Evolutionary conservation across 805 yeast genomes (phyloP), one percentile per base, ranked within the genome.

Genomic region (Saturnispora quitensis): DNA sequence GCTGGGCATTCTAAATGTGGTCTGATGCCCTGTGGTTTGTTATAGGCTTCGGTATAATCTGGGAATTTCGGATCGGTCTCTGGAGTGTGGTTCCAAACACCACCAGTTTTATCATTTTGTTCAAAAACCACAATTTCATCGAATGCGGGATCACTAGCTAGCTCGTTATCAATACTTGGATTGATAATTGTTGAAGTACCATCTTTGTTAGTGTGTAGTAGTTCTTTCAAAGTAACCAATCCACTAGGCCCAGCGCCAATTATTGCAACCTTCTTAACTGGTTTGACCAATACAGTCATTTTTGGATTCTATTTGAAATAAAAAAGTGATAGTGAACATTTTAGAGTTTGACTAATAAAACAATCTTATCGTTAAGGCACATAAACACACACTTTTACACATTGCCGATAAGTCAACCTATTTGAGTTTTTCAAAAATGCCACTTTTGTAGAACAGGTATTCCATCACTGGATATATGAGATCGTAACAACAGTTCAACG

Each of bases 221-320:
- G 52, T 43, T 68, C 71, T 42, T 60, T 61, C 10, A 65, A 43
- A 3, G 67, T 50, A 7, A 50, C 47, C 34, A 76, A 59, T 56
- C 77, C 82, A 62, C 66, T 24, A 7, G 69, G 66, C 9, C 72
- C 71, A 5, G 59, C 69, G 10, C 70, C 69, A 43, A 67, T 60
- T 22, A 68, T 61, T 6, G 70, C 70, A 38, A 67, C 57, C 9
- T 65, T 62, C 43, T 62, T 51, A 70, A 62, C 60, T 68, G 45
- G 45, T 20, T 18, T 17, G 35, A 27, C 27, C 40, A 20, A 18
- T 20, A 9, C 42, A 18, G 7, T 12, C 42, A 7, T 38, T 38
- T 20, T 18, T 38, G 20, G 4, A 31, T 31, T 9, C 15, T 31
- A 31, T 18, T 9, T 38, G n/a, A 22, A 47, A 27, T 15, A 20